phyloP scores from a whole-genome alignment of 176 grass and related monocot genomes.

The Eragrostis nindensis region DNA sequence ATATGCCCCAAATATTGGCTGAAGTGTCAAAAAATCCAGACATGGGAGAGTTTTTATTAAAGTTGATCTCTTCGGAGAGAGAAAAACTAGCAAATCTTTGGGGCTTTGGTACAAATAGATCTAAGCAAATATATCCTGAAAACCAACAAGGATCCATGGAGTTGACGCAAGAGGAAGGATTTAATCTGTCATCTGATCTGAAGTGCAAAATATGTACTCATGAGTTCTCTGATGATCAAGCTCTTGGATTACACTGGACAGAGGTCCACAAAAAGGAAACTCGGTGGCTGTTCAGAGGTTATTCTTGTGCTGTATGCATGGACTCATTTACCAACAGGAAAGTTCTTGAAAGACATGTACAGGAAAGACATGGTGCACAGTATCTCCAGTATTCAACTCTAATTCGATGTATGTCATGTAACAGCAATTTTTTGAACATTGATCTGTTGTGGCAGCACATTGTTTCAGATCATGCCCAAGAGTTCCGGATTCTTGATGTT shows the following conservation, averaged over 20 bases:
- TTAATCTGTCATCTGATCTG: slow-evolving; percentile 37
- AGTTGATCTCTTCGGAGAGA: slow-evolving; percentile 83
- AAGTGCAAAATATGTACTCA: slow-evolving; percentile 89
- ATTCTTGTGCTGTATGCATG: slow-evolving; percentile 94
- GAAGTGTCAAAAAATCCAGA: slow-evolving; percentile 67
- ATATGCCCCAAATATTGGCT: slow-evolving; percentile 61
- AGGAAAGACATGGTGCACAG: slow-evolving; percentile 80
- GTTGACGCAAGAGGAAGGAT: slow-evolving; percentile 36
- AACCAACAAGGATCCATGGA: slow-evolving; percentile 26
- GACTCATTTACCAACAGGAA: slow-evolving; percentile 90
- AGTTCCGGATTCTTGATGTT: slow-evolving; percentile 67
- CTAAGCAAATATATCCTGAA: slow-evolving; percentile 57
- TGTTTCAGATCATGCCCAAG: slow-evolving; percentile 71
- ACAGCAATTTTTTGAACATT: slow-evolving; percentile 77
- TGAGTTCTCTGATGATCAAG: slow-evolving; percentile 71
- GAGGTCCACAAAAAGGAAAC: slow-evolving; percentile 87
- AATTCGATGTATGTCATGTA: slow-evolving; percentile 84
- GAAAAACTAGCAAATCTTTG: slow-evolving; percentile 83
- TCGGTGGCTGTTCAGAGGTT: slow-evolving; percentile 94
- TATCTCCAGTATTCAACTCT: slow-evolving; percentile 85
- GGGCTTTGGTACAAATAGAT: slow-evolving; percentile 58
- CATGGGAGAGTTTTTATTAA: slow-evolving; percentile 78
- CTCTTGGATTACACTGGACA: slow-evolving; percentile 83
- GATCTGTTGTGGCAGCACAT: slow-evolving; percentile 93
- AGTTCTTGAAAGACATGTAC: slow-evolving; percentile 86